Conservation (phyloP, 441 rosid genomes). For the Francoa sonchifolia region DNA sequence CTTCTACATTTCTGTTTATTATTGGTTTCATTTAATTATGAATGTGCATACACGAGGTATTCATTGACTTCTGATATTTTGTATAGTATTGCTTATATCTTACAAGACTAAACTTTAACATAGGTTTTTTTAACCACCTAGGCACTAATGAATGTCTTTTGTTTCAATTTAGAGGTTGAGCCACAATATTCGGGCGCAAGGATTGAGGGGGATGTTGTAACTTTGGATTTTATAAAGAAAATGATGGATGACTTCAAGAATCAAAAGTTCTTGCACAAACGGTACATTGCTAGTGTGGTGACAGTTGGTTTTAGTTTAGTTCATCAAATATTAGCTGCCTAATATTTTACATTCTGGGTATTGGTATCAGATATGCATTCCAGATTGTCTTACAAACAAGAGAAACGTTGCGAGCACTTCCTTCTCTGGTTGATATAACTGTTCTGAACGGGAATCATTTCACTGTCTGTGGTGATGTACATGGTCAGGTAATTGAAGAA, state of each 20-base stretch:
- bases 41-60: no score
- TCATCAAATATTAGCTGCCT: not conserved
- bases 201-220: conserved; percentile 72
- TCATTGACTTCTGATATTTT: not conserved
- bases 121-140: not conserved
- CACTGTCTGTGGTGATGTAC: conserved; percentile 97
- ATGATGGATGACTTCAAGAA: conserved; percentile 92
- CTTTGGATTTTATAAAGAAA: conserved; percentile 80
- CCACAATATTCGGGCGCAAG: conserved; percentile 86
- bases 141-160: conserved; percentile 14
- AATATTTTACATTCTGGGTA: conserved; percentile 10
- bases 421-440: conserved; percentile 74
- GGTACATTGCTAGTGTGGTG: conserved; percentile 25
- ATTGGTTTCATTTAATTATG: no score
- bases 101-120: not conserved
- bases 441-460: conserved; percentile 62
- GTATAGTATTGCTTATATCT: not conserved
- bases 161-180: conserved; percentile 59
- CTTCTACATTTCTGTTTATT: no score
- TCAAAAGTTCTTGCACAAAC: conserved; percentile 73
- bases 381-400: conserved; percentile 85
- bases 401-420: conserved; percentile 56
- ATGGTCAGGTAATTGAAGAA: conserved; percentile 73
- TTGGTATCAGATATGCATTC: conserved; percentile 56
- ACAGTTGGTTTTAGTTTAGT: conserved; percentile 10